Percentiles rank a stretch among this genome's conserved stretches.
Evolutionary conservation across 2,329 filamentous ascomycete genomes (phyloP).

Genomic region (Fusarium falciforme): DNA sequence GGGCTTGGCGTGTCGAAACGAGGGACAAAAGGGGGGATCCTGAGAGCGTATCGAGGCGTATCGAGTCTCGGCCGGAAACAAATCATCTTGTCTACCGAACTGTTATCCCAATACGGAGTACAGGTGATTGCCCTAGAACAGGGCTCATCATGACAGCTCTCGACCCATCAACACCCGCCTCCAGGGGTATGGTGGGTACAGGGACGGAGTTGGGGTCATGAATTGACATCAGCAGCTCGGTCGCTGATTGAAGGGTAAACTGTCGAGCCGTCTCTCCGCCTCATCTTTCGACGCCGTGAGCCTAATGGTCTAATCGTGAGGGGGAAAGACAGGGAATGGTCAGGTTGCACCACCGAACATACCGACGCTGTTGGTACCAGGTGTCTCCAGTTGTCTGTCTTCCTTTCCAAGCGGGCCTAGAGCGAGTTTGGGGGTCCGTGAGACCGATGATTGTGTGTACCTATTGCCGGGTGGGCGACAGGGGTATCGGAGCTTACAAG

Average conservation of each 20-base stretch:
- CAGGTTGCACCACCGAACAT: slow-evolving; percentile 27
- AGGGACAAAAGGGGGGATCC: slow-evolving; percentile 23
- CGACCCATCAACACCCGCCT: slow-evolving; percentile 18
- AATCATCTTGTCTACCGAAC: slow-evolving; percentile 14
- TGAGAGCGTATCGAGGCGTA: background rate
- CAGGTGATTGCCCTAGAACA: slow-evolving; percentile 5
- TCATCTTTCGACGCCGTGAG: slow-evolving; percentile 22
- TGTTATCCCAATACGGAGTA: slow-evolving; percentile 30
- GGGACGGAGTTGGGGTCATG: background rate
- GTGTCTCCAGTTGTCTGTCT: background rate
- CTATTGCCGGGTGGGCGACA: slow-evolving; percentile 16
- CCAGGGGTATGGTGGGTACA: slow-evolving; percentile 10
- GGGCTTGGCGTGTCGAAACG: background rate
- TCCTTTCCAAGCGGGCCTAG: slow-evolving; percentile 11
- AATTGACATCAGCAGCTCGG: slow-evolving; percentile 1
- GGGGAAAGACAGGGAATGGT: slow-evolving; percentile 11
- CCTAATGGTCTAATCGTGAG: slow-evolving; percentile 25
- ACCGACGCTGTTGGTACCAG: slow-evolving; percentile 26
- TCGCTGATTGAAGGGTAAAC: slow-evolving; percentile 44
- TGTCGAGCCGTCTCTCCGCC: slow-evolving; percentile 13
- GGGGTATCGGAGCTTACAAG: slow-evolving; percentile 21
- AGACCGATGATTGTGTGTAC: background rate
- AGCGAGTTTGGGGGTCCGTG: slow-evolving; percentile 8
- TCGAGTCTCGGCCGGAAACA: background rate
- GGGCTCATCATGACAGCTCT: slow-evolving; percentile 16